These are phyloP conservation scores for Apiospora pterosperma DNA, from an alignment of 2,329 filamentous ascomycete genomes.

Conservation along the genomic window DNA sequence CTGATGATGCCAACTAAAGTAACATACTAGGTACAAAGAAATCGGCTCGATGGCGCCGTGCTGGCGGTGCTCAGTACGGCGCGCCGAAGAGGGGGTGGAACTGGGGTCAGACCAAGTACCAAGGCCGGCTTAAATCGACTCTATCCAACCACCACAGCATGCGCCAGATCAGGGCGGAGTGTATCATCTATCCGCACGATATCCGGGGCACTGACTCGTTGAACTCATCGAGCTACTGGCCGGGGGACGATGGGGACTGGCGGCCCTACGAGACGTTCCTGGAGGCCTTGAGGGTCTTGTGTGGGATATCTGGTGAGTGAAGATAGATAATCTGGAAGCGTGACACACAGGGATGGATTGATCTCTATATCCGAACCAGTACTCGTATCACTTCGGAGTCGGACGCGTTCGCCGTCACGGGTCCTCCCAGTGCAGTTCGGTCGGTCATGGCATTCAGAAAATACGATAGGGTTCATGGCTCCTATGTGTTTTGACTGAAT, in stretches of 20 bases:
- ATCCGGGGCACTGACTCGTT: constrained; percentile 22
- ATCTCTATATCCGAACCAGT: constrained; percentile 10
- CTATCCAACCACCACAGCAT: constrained; percentile 6
- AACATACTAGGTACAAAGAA: constrained; percentile 9
- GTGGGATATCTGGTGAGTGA: constrained; percentile 10
- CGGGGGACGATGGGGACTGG: constrained; percentile 37
- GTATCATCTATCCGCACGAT: constrained; percentile 8
- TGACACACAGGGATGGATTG: constrained; percentile 8
- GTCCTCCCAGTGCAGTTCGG: not conserved
- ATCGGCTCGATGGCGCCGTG: constrained; percentile 18
- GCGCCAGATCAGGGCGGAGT: constrained; percentile 4
- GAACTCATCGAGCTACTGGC: constrained; percentile 26
- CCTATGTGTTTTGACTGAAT: too few relatives aligned
- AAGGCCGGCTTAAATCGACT: constrained; percentile 7
- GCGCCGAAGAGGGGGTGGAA: constrained; percentile 16
- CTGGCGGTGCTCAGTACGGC: constrained; percentile 17
- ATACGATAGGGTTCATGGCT: too few relatives aligned
- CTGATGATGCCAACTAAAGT: not conserved
- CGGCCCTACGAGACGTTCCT: constrained; percentile 30
- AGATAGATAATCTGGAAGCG: constrained; percentile 2
- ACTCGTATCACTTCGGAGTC: constrained; percentile 12
- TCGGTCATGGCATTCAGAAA: too few relatives aligned
- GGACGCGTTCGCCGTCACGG: constrained; percentile 7
- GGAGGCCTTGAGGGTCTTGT: constrained; percentile 17
- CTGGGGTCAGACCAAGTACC: constrained; percentile 11